phyloP scores from a whole-genome alignment of 2,329 filamentous ascomycete species.

The Epichloe coenophiala region DNA sequence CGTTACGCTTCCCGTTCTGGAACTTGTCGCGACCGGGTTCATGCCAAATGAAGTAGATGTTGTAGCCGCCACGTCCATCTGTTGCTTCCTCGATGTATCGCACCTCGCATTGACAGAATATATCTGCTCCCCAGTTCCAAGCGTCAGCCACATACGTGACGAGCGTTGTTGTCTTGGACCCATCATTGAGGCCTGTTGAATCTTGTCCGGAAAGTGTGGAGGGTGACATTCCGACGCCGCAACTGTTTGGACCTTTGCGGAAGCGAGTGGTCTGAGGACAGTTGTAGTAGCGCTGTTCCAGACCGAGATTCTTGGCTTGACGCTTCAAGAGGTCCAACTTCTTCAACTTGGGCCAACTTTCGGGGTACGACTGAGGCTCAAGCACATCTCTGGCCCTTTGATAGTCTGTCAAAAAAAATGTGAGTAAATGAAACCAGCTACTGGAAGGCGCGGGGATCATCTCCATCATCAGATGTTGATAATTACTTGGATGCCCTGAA shows the following conservation, averaged over 20 bases:
- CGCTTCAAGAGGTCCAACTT: constrained; percentile 44
- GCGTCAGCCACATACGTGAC: constrained; percentile 57
- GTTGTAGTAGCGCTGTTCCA: constrained; percentile 38
- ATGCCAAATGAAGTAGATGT: constrained; percentile 53
- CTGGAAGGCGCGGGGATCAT: too few species aligned
- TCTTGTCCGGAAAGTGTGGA: constrained; percentile 50
- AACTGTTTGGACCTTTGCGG: constrained; percentile 43
- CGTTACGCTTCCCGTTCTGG: constrained; percentile 37
- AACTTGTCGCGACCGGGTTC: constrained; percentile 40
- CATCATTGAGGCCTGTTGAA: constrained; percentile 51
- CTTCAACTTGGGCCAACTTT: constrained; percentile 39
- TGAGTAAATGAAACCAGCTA: neutral
- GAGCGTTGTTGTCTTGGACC: constrained; percentile 51
- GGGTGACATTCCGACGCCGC: constrained; percentile 49
- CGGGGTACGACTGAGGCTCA: constrained; percentile 44
- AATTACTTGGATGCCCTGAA: neutral
- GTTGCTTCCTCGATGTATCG: constrained; percentile 43
- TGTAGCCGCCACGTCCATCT: constrained; percentile 36
- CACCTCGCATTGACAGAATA: constrained; percentile 58
- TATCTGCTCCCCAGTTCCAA: constrained; percentile 59
- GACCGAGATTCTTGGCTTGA: constrained; percentile 39
- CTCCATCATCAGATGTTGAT: too few species aligned
- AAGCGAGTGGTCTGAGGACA: constrained; percentile 52
- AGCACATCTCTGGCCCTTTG: constrained; percentile 40
- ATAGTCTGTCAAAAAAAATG: constrained; percentile 34